phyloP scores from a whole-genome alignment of 2,329 filamentous ascomycete genomes.

The Calonectria naviculata region DNA sequence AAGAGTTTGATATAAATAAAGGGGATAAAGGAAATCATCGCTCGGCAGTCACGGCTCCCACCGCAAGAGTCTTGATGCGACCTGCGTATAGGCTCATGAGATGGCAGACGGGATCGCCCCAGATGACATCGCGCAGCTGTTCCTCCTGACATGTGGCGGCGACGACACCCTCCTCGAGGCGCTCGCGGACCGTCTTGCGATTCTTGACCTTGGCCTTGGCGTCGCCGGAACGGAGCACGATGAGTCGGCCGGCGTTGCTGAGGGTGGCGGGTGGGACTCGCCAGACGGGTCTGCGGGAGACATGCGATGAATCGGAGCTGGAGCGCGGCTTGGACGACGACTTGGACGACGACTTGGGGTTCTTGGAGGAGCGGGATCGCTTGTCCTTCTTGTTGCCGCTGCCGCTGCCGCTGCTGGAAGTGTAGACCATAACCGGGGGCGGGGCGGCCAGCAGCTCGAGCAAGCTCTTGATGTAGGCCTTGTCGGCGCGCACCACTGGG shows the following conservation, averaged over 20 bases:
- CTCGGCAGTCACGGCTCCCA: slow-evolving; percentile 58
- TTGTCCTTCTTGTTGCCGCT: slow-evolving; percentile 18
- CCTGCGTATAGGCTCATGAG: slow-evolving; percentile 82
- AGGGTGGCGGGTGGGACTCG: slow-evolving; percentile 73
- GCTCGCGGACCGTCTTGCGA: slow-evolving; percentile 60
- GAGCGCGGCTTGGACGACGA: slow-evolving; percentile 26
- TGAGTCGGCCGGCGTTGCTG: slow-evolving; percentile 76
- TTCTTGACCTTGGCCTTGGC: slow-evolving; percentile 50
- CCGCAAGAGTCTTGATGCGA: slow-evolving; percentile 77
- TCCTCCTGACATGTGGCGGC: slow-evolving; percentile 77
- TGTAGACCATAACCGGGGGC: slow-evolving; percentile 51
- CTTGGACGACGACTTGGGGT: slow-evolving; percentile 27
- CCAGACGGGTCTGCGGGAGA: slow-evolving; percentile 62
- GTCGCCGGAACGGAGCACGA: slow-evolving; percentile 70
- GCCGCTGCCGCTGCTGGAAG: not conserved
- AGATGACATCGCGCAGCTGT: slow-evolving; percentile 76
- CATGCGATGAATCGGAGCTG: slow-evolving; percentile 1
- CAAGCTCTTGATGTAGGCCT: slow-evolving; percentile 78
- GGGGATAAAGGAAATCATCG: not conserved
- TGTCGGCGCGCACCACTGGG: slow-evolving; percentile 81
- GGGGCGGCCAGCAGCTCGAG: slow-evolving; percentile 77
- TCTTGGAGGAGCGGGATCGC: not conserved
- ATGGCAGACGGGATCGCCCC: slow-evolving; percentile 85
- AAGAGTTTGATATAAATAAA: too few species aligned
- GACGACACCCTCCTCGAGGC: slow-evolving; percentile 70